Conservation (phyloP, 2,329 filamentous ascomycete genomes). For the Aphanocladium album region DNA sequence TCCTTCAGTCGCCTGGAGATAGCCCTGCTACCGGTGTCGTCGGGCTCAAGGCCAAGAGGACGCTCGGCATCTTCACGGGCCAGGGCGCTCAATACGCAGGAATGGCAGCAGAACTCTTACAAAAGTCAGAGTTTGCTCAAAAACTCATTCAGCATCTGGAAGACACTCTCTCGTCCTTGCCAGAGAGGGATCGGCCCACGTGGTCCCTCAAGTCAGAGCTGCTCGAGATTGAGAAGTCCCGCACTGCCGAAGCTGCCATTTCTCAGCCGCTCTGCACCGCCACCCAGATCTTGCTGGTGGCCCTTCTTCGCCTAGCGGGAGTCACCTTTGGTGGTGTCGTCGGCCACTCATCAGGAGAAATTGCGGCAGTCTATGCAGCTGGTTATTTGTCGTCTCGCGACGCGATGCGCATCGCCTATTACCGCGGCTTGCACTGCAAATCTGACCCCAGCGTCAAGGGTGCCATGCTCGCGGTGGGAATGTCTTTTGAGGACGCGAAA, state of each 20-base stretch:
- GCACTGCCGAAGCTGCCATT: conserved; percentile 20
- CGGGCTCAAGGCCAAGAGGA: too few species aligned
- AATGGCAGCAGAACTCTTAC: conserved; percentile 27
- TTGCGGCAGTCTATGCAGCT: conserved; percentile 44
- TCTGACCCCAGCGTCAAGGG: neutral
- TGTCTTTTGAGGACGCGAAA: conserved; percentile 12
- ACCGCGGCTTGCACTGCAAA: conserved; percentile 11
- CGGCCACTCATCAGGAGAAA: conserved; percentile 47
- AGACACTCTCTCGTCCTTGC: conserved; percentile 9
- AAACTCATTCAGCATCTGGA: conserved; percentile 15
- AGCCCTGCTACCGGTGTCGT: too few species aligned
- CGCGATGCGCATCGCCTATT: conserved; percentile 23
- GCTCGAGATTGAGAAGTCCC: neutral
- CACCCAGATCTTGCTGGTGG: conserved; percentile 23
- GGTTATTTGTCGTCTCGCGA: conserved; percentile 29
- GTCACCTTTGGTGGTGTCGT: conserved; percentile 33
- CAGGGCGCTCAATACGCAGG: conserved; percentile 28
- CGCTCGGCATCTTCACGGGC: conserved; percentile 24
- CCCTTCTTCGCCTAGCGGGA: conserved; percentile 23
- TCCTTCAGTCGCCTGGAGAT: too few species aligned
- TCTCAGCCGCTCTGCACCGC: conserved; percentile 28
- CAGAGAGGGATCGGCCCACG: conserved; percentile 17
- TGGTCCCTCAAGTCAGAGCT: conserved; percentile 22
- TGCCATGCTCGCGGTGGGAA: conserved; percentile 18
- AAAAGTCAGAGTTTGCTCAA: neutral